Evolutionary conservation across 495 filamentous ascomycete species (phyloP).

Genomic region (Letharia lupina): DNA sequence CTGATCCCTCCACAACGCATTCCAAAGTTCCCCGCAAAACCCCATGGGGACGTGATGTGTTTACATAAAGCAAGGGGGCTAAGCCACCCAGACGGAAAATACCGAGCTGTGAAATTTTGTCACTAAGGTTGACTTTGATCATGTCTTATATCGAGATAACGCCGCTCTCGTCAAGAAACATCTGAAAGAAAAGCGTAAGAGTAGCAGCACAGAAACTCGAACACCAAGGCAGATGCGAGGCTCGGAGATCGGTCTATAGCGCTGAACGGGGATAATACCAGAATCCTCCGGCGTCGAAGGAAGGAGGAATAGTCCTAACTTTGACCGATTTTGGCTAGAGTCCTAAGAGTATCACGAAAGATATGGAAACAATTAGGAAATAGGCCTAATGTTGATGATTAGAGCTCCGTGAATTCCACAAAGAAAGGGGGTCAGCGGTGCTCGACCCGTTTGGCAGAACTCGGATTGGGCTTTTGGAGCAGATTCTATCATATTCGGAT

Average conservation of each 20-base stretch:
- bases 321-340: neutral
- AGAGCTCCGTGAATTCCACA: neutral
- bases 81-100: neutral
- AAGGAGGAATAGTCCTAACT: neutral
- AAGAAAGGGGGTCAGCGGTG: neutral
- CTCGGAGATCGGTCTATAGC: neutral
- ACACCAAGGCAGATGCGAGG: neutral
- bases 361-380: neutral
- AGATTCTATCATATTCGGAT: neutral
- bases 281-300: neutral
- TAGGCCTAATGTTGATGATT: neutral
- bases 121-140: neutral
- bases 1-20: neutral
- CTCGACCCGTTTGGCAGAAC: too few relatives aligned
- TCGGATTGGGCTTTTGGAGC: neutral
- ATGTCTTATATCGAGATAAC: neutral
- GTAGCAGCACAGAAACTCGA: neutral
- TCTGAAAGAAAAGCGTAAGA: neutral
- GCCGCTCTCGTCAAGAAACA: neutral
- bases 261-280: neutral
- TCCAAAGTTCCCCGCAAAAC: conserved; percentile 1
- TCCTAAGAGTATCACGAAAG: neutral
- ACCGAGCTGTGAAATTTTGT: neutral
- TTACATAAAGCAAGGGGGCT: neutral
- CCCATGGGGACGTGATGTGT: conserved; percentile 4